A percentile compares a stretch with the other conserved stretches of the same genome.
Evolutionary conservation across 202 grass and related monocot genomes (phyloP).

Genomic region (Digitaria exilis): DNA sequence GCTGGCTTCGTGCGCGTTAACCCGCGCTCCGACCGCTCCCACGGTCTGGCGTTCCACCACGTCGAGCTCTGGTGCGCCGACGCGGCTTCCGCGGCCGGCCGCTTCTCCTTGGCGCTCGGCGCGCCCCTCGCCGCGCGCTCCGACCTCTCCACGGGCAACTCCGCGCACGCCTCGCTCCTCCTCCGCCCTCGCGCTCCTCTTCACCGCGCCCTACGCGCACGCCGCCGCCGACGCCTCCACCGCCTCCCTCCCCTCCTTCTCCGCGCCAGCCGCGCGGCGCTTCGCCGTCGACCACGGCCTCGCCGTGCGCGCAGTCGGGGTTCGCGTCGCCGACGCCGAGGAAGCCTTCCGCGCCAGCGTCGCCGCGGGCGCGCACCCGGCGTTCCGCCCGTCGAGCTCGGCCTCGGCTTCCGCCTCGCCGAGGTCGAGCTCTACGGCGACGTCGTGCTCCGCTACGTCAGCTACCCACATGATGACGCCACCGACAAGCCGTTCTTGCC

Average conservation of each 20-base stretch:
- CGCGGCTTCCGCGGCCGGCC: constrained; percentile 57
- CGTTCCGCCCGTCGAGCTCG: constrained; percentile 64
- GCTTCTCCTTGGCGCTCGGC: constrained; percentile 77
- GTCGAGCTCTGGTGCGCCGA: constrained; percentile 89
- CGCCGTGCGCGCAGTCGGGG: constrained; percentile 61
- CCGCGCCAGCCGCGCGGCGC: constrained; percentile 30
- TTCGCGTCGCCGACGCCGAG: constrained; percentile 68
- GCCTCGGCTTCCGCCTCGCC: constrained; percentile 59
- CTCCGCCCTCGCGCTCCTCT: constrained; percentile 83
- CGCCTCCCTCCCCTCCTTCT: constrained; percentile 64
- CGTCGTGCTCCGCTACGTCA: constrained; percentile 83
- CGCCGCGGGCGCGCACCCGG: constrained; percentile 59
- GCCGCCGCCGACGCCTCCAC: constrained; percentile 3
- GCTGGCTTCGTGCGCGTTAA: constrained; percentile 71
- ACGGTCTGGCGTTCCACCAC: constrained; percentile 75
- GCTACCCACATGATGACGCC: constrained; percentile 37
- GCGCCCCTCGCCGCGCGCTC: constrained; percentile 67
- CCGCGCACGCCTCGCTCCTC: constrained; percentile 70
- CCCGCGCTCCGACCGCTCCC: constrained; percentile 66
- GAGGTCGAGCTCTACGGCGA: constrained; percentile 96
- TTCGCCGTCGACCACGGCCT: constrained; percentile 70
- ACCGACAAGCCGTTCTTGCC: constrained; percentile 51
- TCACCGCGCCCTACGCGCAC: constrained; percentile 64
- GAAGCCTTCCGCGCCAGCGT: constrained; percentile 74
- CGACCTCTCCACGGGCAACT: constrained; percentile 91